phyloP scores from a whole-genome alignment of 176 grass and related monocot genomes.

The Musa schizocarpa region DNA sequence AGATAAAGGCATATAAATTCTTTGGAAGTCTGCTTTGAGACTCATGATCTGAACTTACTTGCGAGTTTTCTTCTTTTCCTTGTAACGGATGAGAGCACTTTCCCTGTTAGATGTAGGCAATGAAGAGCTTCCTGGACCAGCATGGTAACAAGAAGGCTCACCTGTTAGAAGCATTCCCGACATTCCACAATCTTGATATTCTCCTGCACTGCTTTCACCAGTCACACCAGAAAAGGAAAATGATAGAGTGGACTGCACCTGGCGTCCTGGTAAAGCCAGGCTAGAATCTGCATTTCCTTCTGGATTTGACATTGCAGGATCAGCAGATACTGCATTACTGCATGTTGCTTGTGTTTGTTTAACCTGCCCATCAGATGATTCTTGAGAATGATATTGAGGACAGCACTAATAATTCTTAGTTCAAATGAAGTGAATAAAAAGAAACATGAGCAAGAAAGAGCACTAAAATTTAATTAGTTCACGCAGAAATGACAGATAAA shows the following conservation, averaged over 20 bases:
- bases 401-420: not conserved
- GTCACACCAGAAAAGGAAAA: constrained; percentile 87
- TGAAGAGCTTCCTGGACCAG: constrained; percentile 46
- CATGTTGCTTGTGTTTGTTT: constrained; percentile 25
- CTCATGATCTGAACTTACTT: constrained; percentile 45
- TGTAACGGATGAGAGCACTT: constrained; percentile 76
- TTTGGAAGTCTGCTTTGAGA: not conserved
- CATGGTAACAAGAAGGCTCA: constrained; percentile 62
- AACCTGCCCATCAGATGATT: constrained; percentile 19
- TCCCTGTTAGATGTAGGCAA: constrained; percentile 53
- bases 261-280: constrained; percentile 43
- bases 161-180: constrained; percentile 67
- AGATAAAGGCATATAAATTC: not conserved
- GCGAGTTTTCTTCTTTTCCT: constrained; percentile 93
- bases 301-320: constrained; percentile 64
- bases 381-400: constrained; percentile 1
- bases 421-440: not conserved
- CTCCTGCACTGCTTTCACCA: constrained; percentile 82
- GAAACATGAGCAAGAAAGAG: not conserved
- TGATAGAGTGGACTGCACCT: constrained; percentile 54
- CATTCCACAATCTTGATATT: constrained; percentile 77
- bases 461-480: not conserved
- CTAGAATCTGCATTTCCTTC: constrained; percentile 57
- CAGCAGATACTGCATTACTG: constrained; percentile 44
- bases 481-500: not conserved